A percentile compares a stretch with the other conserved stretches of the same genome.
Conservation (phyloP, 1,284 basidiomycete species). For the Inonotus obliquus region DNA sequence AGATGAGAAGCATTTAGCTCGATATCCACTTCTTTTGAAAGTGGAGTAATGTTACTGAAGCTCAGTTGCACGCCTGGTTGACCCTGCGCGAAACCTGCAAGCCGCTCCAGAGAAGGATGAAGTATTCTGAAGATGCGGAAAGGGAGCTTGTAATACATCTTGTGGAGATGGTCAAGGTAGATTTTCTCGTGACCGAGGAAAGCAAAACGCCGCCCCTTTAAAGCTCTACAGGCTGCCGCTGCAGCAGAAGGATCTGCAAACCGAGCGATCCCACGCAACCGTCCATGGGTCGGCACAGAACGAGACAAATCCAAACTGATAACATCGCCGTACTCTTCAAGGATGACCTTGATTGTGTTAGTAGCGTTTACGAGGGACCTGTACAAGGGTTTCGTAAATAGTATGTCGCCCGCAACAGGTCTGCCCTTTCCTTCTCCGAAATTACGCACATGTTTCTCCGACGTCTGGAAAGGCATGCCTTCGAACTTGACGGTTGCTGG, state of each 20-base stretch:
- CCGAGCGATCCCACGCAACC: constrained; percentile 2
- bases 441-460: constrained; percentile 1
- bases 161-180: constrained; percentile 12
- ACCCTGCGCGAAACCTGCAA: constrained; percentile 1
- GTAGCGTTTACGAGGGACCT: constrained; percentile 1
- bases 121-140: not conserved
- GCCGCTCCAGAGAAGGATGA: not conserved
- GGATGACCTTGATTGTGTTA: not conserved
- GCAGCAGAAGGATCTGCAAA: constrained; percentile 10
- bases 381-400: constrained; percentile 3
- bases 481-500: constrained; percentile 14
- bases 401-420: not conserved
- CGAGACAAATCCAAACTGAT: constrained; percentile 10
- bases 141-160: constrained; percentile 8
- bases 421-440: constrained; percentile 1
- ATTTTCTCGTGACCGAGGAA: constrained; percentile 13
- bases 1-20: constrained; percentile 7
- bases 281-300: constrained; percentile 1
- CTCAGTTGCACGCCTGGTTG: constrained; percentile 11
- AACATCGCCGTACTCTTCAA: constrained; percentile 14
- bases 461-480: constrained; percentile 7
- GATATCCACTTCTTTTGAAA: not conserved
- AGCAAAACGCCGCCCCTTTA: constrained; percentile 5
- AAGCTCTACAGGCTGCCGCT: constrained; percentile 2
- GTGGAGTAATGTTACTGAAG: not conserved